phyloP scores from a whole-genome alignment of 306 rosid species.

The Carpinus viminea region DNA sequence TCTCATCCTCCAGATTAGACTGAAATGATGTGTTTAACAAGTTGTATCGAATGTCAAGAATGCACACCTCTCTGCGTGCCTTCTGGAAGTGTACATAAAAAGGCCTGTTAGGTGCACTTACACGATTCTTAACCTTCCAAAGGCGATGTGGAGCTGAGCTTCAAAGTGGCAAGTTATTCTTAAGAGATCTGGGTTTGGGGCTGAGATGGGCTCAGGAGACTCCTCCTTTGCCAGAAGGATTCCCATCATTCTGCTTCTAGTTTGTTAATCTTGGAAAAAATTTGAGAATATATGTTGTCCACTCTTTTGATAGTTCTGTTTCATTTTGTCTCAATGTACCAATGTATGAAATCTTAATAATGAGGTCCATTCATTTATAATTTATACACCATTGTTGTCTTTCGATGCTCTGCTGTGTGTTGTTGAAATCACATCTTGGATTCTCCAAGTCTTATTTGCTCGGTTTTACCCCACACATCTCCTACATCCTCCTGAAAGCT shows the following conservation, averaged over 20 bases:
- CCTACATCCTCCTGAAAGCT: too few species aligned
- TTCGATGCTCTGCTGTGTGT: not conserved
- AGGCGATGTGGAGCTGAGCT: constrained; percentile 21
- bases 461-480: too few species aligned
- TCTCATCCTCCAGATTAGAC: constrained; percentile 83
- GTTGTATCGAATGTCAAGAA: constrained; percentile 12
- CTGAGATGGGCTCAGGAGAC: not conserved
- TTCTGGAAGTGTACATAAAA: constrained; percentile 31
- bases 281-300: not conserved
- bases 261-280: not conserved
- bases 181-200: not conserved
- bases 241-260: not conserved
- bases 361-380: constrained; percentile 12
- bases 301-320: constrained; percentile 1
- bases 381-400: not conserved
- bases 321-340: constrained; percentile 16
- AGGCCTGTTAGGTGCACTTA: constrained; percentile 17
- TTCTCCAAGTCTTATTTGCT: too few species aligned
- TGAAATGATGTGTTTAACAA: constrained; percentile 41
- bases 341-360: constrained; percentile 12
- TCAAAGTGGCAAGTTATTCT: constrained; percentile 3
- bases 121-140: constrained; percentile 26
- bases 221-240: not conserved
- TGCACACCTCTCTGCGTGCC: constrained; percentile 28
- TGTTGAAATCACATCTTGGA: not conserved